Evolutionary conservation across 768 basidiomycete genomes (phyloP).

Genomic region (Obba rivulosa): DNA sequence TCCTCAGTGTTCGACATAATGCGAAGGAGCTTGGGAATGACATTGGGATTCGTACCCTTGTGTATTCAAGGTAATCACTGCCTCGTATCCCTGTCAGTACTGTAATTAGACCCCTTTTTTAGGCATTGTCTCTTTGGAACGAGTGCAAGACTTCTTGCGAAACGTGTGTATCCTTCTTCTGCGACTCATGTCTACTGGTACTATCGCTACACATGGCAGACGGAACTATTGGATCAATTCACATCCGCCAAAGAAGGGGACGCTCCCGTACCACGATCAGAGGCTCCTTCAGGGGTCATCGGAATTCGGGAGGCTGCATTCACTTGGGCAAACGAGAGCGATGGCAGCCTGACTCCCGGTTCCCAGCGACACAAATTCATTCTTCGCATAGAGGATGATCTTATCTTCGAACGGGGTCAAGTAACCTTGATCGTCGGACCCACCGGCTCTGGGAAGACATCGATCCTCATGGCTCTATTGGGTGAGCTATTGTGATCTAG

Average conservation of each 20-base stretch:
- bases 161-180: conserved; percentile 14
- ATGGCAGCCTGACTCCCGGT: no score
- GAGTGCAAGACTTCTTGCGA: conserved; percentile 44
- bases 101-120: neutral
- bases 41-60: conserved; percentile 27
- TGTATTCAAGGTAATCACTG: conserved; percentile 30
- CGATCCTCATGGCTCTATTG: conserved; percentile 62
- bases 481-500: conserved; percentile 17
- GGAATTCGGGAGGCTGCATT: no score
- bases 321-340: no score
- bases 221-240: conserved; percentile 45
- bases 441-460: no score
- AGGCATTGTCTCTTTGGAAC: conserved; percentile 63
- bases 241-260: conserved; percentile 10
- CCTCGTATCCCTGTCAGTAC: conserved; percentile 26
- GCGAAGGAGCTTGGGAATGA: conserved; percentile 38
- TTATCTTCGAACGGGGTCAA: no score
- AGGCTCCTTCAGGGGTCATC: no score
- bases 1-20: conserved; percentile 55
- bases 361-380: no score
- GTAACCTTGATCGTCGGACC: no score
- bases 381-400: no score
- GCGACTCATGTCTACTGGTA: no score
- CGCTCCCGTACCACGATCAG: conserved; percentile 37
- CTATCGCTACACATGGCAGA: conserved; percentile 20